Base-by-base conservation (phyloP, 2,329 filamentous ascomycete genomes). In the Cryphonectria parasitica region DNA sequence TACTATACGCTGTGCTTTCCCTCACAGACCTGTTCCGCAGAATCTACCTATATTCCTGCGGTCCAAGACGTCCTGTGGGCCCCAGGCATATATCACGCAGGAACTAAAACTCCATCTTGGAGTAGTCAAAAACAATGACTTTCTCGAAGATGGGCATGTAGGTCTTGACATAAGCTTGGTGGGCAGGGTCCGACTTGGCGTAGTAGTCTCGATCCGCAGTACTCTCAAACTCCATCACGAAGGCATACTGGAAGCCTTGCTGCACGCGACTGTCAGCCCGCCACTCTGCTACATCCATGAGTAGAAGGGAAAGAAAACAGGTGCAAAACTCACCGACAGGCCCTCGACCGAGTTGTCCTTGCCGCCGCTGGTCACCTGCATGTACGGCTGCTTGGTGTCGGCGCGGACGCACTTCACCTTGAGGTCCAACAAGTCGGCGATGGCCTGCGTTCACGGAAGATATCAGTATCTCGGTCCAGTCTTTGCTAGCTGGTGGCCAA, bases 161-260 rank as follows among this genome's bases (percentile, higher is more conserved):
- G 70, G 80, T 84, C 68, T 84, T 80, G n/a, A 88, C 81, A 74
- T 92, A 92, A 0, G 79, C 86, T 41, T 83, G 79, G 77, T 94
- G 91, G 17, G 80, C 85, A 1, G 89, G 89, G 74, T 94, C 92
- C 39, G 88, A 80, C 68, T 86, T 79, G 10, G 91, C 79, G 76
- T 93, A 94, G 75, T 92, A 93, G 71, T 89, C 85, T 62, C 91
- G 82, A 76, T 94, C 91, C 72, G 87, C 86, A n/a, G 82, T 82
- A 34, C 78, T 90, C 8, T 86, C 84, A 71, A 94, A 94, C 75
- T 92, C 87, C 25, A 86, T 84, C 1, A 94, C 86, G 73, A 94
- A 93, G 0, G 84, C 90, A 77, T 94, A 91, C 0, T 89, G 90
- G 66, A 90, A 87, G 0, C 86, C 90, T 65, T 86, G 83, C 90